Evolutionary conservation across 805 yeast genomes (phyloP).

Genomic region (Spathaspora sp.): DNA sequence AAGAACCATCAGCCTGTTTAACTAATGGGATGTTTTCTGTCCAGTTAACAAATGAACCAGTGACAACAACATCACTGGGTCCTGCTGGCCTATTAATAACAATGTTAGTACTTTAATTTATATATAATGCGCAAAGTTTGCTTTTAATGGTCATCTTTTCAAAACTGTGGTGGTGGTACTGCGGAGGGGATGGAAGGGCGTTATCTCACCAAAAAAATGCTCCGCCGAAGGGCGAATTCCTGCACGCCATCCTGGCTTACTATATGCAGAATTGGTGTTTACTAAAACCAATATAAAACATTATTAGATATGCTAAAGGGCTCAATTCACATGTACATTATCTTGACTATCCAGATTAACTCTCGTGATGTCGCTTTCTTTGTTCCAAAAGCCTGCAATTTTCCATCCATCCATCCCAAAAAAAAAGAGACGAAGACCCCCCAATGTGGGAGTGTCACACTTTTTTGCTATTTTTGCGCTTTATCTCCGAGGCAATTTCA

Average conservation of each 20-base stretch:
- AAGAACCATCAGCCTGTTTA: constrained; percentile 57
- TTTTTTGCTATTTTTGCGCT: not conserved
- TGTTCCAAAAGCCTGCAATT: not conserved
- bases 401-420: no score
- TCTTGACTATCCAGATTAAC: not conserved
- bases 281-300: not conserved
- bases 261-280: not conserved
- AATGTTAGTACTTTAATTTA: not conserved
- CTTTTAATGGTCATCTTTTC: no score
- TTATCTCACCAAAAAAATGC: not conserved
- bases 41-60: constrained; percentile 73
- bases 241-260: not conserved
- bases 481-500: not conserved
- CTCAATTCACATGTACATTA: not conserved
- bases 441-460: not conserved
- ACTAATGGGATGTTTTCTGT: constrained; percentile 55
- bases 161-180: not conserved
- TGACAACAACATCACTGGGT: constrained; percentile 54
- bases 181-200: not conserved
- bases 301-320: not conserved
- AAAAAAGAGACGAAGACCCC: not conserved
- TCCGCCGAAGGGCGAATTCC: not conserved
- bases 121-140: not conserved
- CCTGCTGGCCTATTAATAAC: constrained; percentile 36
- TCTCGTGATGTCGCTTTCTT: not conserved